phyloP scores from a whole-genome alignment of 768 basidiomycete genomes.

The Trametes coccinea region DNA sequence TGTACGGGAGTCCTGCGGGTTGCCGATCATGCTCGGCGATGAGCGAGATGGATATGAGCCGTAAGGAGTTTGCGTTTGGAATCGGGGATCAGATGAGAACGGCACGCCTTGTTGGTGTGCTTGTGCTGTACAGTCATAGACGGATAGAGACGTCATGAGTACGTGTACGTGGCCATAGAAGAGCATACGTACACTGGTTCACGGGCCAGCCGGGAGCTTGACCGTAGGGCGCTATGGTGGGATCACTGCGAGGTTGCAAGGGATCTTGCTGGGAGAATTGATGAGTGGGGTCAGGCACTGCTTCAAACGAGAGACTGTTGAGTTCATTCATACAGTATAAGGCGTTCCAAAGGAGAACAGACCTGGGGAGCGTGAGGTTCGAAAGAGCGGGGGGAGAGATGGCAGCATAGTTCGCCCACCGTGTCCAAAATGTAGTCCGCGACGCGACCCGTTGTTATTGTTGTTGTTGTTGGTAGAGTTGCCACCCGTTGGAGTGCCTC shows the following conservation, averaged over 20 bases:
- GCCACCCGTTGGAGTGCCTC: conserved; percentile 61
- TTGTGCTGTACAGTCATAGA: conserved; percentile 15
- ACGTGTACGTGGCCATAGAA: conserved; percentile 7
- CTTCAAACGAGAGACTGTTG: conserved; percentile 59
- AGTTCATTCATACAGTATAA: conserved; percentile 30
- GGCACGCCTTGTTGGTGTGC: conserved; percentile 23
- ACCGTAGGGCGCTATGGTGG: conserved; percentile 38
- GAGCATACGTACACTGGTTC: conserved; percentile 28
- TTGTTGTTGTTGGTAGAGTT: conserved; percentile 25
- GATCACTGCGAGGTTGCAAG: conserved; percentile 60
- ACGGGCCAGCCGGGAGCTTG: conserved; percentile 29
- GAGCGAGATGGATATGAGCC: conserved; percentile 49
- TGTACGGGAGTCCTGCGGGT: conserved; percentile 54
- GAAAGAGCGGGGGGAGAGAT: conserved; percentile 82
- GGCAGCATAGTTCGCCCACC: conserved; percentile 89
- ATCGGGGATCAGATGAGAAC: conserved; percentile 47
- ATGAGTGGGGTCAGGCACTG: conserved; percentile 52
- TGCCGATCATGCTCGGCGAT: conserved; percentile 48
- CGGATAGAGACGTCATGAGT: conserved; percentile 20
- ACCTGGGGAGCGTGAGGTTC: conserved; percentile 91
- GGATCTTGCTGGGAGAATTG: conserved; percentile 67
- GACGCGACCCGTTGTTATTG: conserved; percentile 42
- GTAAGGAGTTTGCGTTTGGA: conserved; percentile 44
- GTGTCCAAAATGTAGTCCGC: conserved; percentile 71
- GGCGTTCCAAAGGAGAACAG: conserved; percentile 50